Evolutionary conservation across 2,329 filamentous ascomycete genomes (phyloP), one percentile per base, ranked within the genome.

Genomic region (Pseudocercospora crystallina): DNA sequence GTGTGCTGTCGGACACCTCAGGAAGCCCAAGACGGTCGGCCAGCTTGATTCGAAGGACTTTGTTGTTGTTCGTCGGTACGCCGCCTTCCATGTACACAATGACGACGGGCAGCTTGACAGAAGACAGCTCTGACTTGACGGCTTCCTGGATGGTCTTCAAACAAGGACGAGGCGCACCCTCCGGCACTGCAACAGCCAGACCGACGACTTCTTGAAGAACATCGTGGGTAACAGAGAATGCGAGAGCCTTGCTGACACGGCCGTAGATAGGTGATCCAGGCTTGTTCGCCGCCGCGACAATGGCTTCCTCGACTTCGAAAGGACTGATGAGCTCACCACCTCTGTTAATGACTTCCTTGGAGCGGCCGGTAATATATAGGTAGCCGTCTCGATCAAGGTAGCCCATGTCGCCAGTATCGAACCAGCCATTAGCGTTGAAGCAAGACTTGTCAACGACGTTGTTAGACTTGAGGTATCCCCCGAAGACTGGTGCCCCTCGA

Each of bases 251-350:
- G 11, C 65, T 68, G 4, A 82, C 68, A 2, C 76, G 71, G 5
- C 75, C 75, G 48, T 69, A 73, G 12, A 79, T 73, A 0, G 71
- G 69, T 1, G 75, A 77, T 5, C 67, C 65, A 3, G 65, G 59
- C 11, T 72, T 66, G 39, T 71, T 67, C 4, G 77, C 71, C 9
- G 76, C 74, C 1, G 73, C 67, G 37, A 80, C 68, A 49, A 82
- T 75, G 8, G 78, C 79, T 56, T 81, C 76, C 58, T 82, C 80
- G n/a, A 82, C 73, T 58, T 82, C 80, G 47, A 81, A 80, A 0
- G 80, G 79, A 4, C 77, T 80, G 49, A 82, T 81, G n/a, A 81
- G 71, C 60, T 82, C 80, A 31, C 80, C 79, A 32, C 79, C 80
- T 9, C 79, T 74, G 59, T 81, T 81, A 64, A 81, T 80, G 48